phyloP scores from a whole-genome alignment of 2,329 filamentous ascomycete genomes.

The Pestalotiopsis fici region DNA sequence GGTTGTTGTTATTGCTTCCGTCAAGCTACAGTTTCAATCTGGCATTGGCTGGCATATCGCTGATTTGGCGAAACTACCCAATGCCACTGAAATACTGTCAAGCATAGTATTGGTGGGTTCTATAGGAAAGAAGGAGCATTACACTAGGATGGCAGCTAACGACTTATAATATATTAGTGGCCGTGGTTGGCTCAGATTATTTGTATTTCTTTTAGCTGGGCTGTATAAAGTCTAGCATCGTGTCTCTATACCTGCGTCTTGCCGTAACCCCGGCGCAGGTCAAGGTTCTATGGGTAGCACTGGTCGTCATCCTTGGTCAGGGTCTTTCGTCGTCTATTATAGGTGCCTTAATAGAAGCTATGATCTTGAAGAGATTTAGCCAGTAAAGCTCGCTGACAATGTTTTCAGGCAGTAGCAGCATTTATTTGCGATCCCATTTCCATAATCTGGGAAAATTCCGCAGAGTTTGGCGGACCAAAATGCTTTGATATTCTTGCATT shows the following conservation, averaged over 20 bases:
- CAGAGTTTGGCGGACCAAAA: not conserved
- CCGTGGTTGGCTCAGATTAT: not conserved
- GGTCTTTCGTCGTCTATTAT: not conserved
- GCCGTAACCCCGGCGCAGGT: not conserved
- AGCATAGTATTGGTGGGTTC: not conserved
- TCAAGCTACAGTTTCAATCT: not conserved
- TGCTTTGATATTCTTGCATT: not conserved
- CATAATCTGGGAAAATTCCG: not conserved
- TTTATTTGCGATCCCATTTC: not conserved
- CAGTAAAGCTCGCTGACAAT: not conserved
- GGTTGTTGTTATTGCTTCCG: not conserved
- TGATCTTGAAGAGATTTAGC: not conserved
- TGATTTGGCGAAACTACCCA: not conserved
- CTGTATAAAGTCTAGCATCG: not conserved
- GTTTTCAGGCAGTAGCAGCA: not conserved
- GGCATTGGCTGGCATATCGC: not conserved
- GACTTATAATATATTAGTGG: not conserved
- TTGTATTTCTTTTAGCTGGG: not conserved
- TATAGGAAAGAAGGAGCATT: not conserved
- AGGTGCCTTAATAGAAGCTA: not conserved
- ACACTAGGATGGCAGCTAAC: not conserved
- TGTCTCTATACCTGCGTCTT: not conserved
- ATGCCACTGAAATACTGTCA: not conserved
- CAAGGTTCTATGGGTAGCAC: not conserved
- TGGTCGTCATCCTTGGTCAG: not conserved